These are phyloP conservation scores for Populus ilicifolia DNA, from an alignment of 345 rosid genomes.

Conservation along the genomic window DNA sequence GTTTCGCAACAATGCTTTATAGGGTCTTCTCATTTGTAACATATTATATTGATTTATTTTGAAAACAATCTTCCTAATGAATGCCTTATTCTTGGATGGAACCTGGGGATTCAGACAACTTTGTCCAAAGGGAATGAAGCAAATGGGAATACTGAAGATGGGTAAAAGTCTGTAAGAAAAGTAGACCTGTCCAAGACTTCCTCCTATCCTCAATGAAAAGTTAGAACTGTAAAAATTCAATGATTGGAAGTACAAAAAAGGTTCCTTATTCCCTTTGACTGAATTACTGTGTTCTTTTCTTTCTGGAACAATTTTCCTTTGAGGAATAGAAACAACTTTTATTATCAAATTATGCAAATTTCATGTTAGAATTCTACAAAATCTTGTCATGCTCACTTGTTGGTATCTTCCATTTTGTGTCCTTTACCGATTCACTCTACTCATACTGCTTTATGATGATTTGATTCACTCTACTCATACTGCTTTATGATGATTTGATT, in stretches of 20 bases:
- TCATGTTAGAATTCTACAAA: not conserved
- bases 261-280: not conserved
- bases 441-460: slow-evolving; percentile 18
- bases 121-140: not conserved
- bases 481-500: slow-evolving; percentile 22
- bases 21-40: not conserved
- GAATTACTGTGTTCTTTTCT: not conserved
- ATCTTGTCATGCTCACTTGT: not conserved
- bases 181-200: not conserved
- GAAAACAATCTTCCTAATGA: not conserved
- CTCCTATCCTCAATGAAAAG: not conserved
- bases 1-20: not conserved
- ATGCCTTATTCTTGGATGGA: not conserved
- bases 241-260: not conserved
- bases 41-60: not conserved
- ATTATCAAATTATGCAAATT: not conserved
- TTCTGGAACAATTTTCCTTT: not conserved
- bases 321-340: not conserved
- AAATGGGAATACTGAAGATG: not conserved
- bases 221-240: not conserved
- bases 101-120: not conserved
- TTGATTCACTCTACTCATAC: slow-evolving; percentile 16
- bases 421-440: not conserved
- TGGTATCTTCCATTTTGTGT: not conserved
- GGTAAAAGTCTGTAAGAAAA: not conserved